Conservation (phyloP, 2,329 filamentous ascomycete species). For the Xylariaceae sp. region DNA sequence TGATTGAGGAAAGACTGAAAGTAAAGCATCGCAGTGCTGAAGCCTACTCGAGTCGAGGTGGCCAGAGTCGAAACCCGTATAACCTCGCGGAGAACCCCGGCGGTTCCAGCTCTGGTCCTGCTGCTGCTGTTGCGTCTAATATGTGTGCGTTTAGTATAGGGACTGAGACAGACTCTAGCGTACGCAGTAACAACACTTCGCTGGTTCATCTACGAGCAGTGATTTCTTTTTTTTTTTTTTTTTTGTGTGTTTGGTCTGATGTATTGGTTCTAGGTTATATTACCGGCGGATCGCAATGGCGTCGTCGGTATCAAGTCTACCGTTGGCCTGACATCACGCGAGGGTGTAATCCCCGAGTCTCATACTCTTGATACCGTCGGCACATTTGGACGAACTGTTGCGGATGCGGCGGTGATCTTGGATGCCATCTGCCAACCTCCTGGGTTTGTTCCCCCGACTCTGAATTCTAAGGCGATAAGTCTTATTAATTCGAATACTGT, state of each 20-base stretch:
- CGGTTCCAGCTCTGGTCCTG: slow-evolving; percentile 63
- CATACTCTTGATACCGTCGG: slow-evolving; percentile 66
- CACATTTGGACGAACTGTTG: slow-evolving; percentile 59
- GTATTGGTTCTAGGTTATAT: slow-evolving; percentile 45
- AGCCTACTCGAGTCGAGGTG: slow-evolving; percentile 60
- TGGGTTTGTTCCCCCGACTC: slow-evolving; percentile 57
- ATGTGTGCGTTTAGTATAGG: slow-evolving; percentile 59
- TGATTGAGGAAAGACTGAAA: not conserved
- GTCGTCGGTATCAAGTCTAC: slow-evolving; percentile 73
- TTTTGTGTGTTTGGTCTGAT: not conserved
- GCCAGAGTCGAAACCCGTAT: slow-evolving; percentile 60
- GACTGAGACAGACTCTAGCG: slow-evolving; percentile 67
- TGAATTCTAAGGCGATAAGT: slow-evolving; percentile 44
- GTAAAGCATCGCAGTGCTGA: slow-evolving; percentile 40
- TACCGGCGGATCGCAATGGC: slow-evolving; percentile 62
- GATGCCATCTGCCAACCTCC: slow-evolving; percentile 65
- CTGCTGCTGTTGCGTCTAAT: slow-evolving; percentile 58
- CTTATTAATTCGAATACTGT: slow-evolving; percentile 53
- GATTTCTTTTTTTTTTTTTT: not conserved
- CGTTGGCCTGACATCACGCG: slow-evolving; percentile 60
- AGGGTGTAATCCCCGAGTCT: slow-evolving; percentile 56
- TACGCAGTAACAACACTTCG: not conserved
- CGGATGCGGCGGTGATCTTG: slow-evolving; percentile 61
- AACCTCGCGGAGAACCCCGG: slow-evolving; percentile 64
- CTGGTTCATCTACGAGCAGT: not conserved